Percentiles rank a stretch among this genome's conserved stretches.
Evolutionary conservation across 768 basidiomycete species (phyloP).

Genomic region (Boletus tylopilopsis): DNA sequence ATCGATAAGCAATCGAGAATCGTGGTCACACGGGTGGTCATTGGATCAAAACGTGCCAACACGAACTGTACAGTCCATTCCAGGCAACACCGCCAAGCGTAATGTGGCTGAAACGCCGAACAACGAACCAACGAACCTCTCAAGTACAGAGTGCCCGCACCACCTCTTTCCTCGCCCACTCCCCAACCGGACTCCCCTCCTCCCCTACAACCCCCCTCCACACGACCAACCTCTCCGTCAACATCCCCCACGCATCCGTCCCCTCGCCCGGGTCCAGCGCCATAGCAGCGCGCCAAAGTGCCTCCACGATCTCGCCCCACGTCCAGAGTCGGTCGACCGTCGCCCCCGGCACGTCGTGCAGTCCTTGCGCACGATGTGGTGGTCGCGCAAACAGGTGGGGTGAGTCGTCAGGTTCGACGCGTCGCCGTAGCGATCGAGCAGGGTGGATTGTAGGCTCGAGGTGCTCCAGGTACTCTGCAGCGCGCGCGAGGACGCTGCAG

Average conservation of each 20-base stretch:
- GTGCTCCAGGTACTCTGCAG: slow-evolving; percentile 25
- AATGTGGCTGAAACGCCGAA: no score
- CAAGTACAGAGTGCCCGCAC: slow-evolving; percentile 3
- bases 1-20: no score
- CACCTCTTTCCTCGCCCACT: slow-evolving; percentile 49
- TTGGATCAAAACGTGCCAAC: no score
- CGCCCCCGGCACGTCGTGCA: slow-evolving; percentile 35
- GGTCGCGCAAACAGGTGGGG: slow-evolving; percentile 19
- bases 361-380: slow-evolving; percentile 33
- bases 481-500: slow-evolving; percentile 28
- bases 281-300: slow-evolving; percentile 35
- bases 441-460: slow-evolving; percentile 24
- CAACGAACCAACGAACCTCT: no score
- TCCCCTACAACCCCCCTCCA: slow-evolving; percentile 49
- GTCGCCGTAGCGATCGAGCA: neutral
- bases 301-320: slow-evolving; percentile 54
- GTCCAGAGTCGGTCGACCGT: slow-evolving; percentile 27
- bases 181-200: slow-evolving; percentile 37
- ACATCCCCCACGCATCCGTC: slow-evolving; percentile 43
- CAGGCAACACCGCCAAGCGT: no score
- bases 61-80: no score
- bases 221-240: slow-evolving; percentile 53
- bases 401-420: neutral
- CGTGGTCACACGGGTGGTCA: no score
- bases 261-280: slow-evolving; percentile 2